A percentile compares a stretch with the other conserved stretches of the same genome.
Evolutionary conservation across 257 asterid species (phyloP).

Genomic region (Datura wrightii): DNA sequence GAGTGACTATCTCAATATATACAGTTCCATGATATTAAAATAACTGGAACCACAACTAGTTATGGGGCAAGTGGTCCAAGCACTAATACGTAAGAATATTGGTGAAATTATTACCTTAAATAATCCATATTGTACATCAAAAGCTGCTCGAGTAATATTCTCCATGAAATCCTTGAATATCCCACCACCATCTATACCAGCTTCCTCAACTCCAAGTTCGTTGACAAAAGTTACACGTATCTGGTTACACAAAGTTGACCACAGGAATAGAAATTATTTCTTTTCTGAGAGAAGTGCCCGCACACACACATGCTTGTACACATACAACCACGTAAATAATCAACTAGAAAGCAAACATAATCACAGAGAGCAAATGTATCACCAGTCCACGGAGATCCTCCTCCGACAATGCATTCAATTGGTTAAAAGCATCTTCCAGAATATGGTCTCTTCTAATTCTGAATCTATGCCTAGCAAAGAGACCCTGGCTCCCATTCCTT

Average conservation of each 20-base stretch:
- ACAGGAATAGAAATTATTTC: neutral
- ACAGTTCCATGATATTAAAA: constrained; percentile 27
- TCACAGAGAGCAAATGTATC: constrained; percentile 37
- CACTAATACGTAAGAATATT: constrained; percentile 8
- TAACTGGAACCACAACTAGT: constrained; percentile 28
- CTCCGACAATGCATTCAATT: constrained; percentile 75
- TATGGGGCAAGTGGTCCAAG: constrained; percentile 11
- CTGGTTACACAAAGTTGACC: constrained; percentile 46
- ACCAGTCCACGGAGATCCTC: constrained; percentile 93
- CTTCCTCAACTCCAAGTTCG: constrained; percentile 99
- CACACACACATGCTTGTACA: neutral
- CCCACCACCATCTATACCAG: constrained; percentile 99
- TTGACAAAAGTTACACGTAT: constrained; percentile 86
- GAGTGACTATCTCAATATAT: constrained; percentile 7
- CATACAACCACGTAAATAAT: neutral
- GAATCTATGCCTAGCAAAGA: constrained; percentile 69
- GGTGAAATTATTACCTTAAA: constrained; percentile 73
- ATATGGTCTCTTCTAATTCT: constrained; percentile 89
- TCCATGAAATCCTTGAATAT: constrained; percentile 99
- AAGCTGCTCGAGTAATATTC: constrained; percentile 83
- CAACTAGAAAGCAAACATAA: constrained; percentile 9
- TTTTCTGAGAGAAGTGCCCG: neutral
- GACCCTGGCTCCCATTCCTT: constrained; percentile 58
- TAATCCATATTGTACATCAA: constrained; percentile 95
- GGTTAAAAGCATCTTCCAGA: constrained; percentile 90